These are phyloP conservation scores for Rusavskia elegans DNA, from an alignment of 495 filamentous ascomycete species.

Conservation along the genomic window DNA sequence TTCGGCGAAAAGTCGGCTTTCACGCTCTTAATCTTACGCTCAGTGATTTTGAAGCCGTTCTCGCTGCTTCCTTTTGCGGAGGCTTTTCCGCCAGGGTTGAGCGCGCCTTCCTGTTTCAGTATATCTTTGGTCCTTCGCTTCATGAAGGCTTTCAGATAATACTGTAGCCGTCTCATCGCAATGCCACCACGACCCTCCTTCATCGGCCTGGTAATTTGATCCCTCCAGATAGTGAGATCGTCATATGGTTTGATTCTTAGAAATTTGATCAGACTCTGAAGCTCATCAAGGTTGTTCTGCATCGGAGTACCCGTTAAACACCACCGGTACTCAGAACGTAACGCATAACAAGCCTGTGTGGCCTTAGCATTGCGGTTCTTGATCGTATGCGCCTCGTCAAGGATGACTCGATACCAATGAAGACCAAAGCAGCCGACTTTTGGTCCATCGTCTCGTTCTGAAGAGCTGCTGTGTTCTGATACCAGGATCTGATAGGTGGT, in stretches of 20 bases:
- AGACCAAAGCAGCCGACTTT: conserved; percentile 78
- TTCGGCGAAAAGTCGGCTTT: conserved; percentile 61
- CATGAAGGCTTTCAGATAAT: conserved; percentile 83
- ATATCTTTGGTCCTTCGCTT: conserved; percentile 93
- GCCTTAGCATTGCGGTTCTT: conserved; percentile 95
- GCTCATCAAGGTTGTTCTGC: conserved; percentile 96
- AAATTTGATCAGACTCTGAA: conserved; percentile 86
- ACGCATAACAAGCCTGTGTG: conserved; percentile 69
- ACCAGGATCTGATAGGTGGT: conserved; percentile 92
- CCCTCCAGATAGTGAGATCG: conserved; percentile 68
- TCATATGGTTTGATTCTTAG: conserved; percentile 83
- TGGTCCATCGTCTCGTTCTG: conserved; percentile 31
- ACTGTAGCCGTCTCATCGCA: conserved; percentile 75
- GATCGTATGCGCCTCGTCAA: conserved; percentile 95
- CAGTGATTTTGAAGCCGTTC: conserved; percentile 67
- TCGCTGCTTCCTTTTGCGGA: conserved; percentile 26
- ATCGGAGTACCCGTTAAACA: conserved; percentile 91
- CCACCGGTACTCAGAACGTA: conserved; percentile 79
- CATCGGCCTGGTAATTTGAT: conserved; percentile 73
- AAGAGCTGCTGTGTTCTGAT: conserved; percentile 63
- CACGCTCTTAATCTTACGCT: conserved; percentile 71
- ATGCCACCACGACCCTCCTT: conserved; percentile 71
- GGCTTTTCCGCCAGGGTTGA: conserved; percentile 51
- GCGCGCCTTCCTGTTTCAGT: conserved; percentile 62
- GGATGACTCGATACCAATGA: conserved; percentile 87